Evolutionary conservation across 2,329 filamentous ascomycete genomes (phyloP), one percentile per base, ranked within the genome.

Genomic region (Sarocladium strictum): DNA sequence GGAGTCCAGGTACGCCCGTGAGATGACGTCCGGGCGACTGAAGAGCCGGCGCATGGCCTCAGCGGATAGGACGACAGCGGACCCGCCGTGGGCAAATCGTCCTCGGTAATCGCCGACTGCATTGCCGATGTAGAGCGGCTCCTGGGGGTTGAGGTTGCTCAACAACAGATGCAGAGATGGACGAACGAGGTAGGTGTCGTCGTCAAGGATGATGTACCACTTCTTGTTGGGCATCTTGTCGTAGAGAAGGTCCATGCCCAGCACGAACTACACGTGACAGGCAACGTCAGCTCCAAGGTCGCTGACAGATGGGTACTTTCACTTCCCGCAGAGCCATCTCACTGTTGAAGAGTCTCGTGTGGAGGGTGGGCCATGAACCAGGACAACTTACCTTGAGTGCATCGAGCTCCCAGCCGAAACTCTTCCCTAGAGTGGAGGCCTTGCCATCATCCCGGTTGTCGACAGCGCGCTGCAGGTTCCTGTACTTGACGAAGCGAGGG

Each of bases 121-220:
- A 56, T 83, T 83, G 35, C 80, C 80, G 21, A 83, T 62, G 61
- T 81, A 82, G 40, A 77, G 70, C 14, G 76, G 72, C 53, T 68
- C 65, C 5, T 67, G 59, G 2, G 73, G 69, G 63, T 82, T 70
- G 56, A 83, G 65, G 55, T 79, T 77, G 17, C 70, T 69, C 14
- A 83, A 68, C 12, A 83, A 64, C 1, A 74, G 64, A 40, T 69
- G 66, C 26, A 83, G 64, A 12, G 79, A 78, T 2, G 74, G 69
- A 53, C 72, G 72, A 43, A 81, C 69, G 43, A 83, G 63, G 61
- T 76, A 83, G 1, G 78, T 83, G 62, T 83, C 79, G 63, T 83
- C 80, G 64, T 83, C 79, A 14, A 80, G 64, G 58, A 83, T 75
- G 57, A 82, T 64, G 61, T 81, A 83, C 80, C 80, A 83, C 62